These are phyloP conservation scores for Phytopythium ostracodes DNA, from an alignment of 352 stramenopile genomes.

Conservation along the genomic window DNA sequence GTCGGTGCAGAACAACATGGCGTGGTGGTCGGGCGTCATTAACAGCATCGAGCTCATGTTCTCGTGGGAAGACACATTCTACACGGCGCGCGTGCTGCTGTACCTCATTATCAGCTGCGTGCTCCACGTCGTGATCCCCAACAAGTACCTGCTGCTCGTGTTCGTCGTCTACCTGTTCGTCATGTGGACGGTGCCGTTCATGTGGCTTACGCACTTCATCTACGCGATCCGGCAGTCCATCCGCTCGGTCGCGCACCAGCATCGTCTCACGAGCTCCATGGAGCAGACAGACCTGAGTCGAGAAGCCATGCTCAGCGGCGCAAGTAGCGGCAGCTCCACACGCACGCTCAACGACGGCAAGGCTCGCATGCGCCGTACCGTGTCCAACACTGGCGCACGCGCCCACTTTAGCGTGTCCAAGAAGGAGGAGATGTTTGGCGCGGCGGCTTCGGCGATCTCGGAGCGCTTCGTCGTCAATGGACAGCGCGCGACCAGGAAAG, in stretches of 20 bases:
- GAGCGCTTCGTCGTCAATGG: constrained; percentile 66
- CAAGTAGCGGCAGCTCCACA: constrained; percentile 7
- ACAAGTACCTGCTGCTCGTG: constrained; percentile 77
- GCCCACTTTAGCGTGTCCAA: constrained; percentile 74
- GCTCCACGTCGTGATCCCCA: constrained; percentile 80
- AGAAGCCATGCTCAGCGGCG: constrained; percentile 27
- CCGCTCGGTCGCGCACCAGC: constrained; percentile 68
- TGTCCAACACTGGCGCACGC: constrained; percentile 55
- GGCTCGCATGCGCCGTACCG: constrained; percentile 39
- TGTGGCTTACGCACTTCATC: constrained; percentile 63
- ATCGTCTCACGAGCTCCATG: constrained; percentile 59
- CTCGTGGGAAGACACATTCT: constrained; percentile 85
- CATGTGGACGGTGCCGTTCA: constrained; percentile 77
- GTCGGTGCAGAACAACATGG: constrained; percentile 88
- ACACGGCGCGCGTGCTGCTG: constrained; percentile 75
- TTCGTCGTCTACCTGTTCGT: constrained; percentile 78
- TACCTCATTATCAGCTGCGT: constrained; percentile 83
- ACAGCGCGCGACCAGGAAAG: constrained; percentile 19
- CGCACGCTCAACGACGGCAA: constrained; percentile 33
- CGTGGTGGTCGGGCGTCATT: constrained; percentile 83
- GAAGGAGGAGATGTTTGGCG: constrained; percentile 83
- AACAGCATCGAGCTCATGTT: constrained; percentile 86
- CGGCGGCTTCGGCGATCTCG: constrained; percentile 72
- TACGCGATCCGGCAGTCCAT: constrained; percentile 65
- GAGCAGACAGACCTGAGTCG: constrained; percentile 53